Base-by-base conservation (phyloP, 768 basidiomycete genomes). In the Suillus occidentalis region DNA sequence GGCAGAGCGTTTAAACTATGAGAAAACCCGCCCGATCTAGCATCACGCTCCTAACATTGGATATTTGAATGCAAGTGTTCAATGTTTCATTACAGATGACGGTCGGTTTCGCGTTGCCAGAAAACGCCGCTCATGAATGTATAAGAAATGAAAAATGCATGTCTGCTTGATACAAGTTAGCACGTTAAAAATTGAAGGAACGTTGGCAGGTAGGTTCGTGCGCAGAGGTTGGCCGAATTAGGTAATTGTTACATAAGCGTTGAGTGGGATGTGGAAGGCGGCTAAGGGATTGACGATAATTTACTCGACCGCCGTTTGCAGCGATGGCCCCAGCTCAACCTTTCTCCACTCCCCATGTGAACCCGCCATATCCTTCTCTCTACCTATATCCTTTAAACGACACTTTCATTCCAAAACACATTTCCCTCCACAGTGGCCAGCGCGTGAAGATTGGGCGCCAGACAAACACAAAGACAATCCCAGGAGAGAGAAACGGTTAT, bases 381-480 rank as follows among this genome's bases (percentile, higher is more conserved):
- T 88, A 89, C 76, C 81, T 99, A 43, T 96, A 95, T 75, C 95
- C 96, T 0, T 84, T 97, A 62, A 98, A 98, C 71, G 95, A 97
- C 77, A 92, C 94, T 4, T 97, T 97, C 78, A 83, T 89, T 45
- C 94, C 95, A 65, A 98, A 98, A 80, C 94, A 97, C 76, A 96
- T 99, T 68, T 83, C 89, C n/a, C 87, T 96, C 66, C 75, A 77
- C 52, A 68, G 72, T 37, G 83, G 81, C 63, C 87, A 88, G 75
- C 90, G 87, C 73, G 87, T 90, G 61, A 91, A 95, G 86, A 96
- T 99, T 74, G 97, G 97, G 20, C 82, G 97, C 63, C 96, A 98
- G 79, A 99, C 95, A 18, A 97, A 95, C 76, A 89, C 90, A 63
- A 97, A 97, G 84, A 97, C 95, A 0, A 88, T 93, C 37, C 97